A percentile compares a stretch with the other conserved stretches of the same genome.
phyloP scores from a whole-genome alignment of 495 filamentous ascomycete species.

The Talaromyces liani region DNA sequence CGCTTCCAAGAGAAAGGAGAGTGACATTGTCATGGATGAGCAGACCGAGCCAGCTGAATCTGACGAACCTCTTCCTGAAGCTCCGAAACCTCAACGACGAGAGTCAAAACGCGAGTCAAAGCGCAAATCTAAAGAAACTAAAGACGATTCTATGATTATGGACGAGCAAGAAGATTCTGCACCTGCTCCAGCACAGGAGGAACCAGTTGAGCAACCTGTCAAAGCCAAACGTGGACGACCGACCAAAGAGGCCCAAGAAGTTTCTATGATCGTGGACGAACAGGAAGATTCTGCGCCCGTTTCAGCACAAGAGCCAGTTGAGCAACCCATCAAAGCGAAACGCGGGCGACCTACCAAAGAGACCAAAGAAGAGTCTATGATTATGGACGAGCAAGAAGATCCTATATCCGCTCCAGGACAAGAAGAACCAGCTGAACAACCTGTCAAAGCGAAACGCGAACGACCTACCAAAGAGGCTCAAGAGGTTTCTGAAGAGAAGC shows the following conservation, averaged over 20 bases:
- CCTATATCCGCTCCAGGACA: background rate
- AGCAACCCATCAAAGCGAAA: background rate
- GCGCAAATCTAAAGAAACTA: background rate
- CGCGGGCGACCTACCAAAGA: conserved; percentile 16
- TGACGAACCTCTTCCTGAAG: background rate
- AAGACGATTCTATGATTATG: background rate
- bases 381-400: background rate
- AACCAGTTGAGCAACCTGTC: background rate
- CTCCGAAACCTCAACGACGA: background rate
- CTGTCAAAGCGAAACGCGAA: background rate
- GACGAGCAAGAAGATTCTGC: background rate
- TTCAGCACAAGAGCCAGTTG: background rate
- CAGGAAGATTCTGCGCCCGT: background rate
- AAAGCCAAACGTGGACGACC: conserved; percentile 10
- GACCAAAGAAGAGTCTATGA: background rate
- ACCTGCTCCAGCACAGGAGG: background rate
- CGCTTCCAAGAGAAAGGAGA: background rate
- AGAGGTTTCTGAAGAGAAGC: background rate
- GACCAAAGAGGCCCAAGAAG: background rate
- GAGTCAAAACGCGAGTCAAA: background rate
- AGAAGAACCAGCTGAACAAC: background rate
- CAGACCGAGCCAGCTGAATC: background rate
- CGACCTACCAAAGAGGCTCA: conserved; percentile 15
- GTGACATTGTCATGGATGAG: background rate
- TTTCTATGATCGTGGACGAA: background rate